Base-by-base conservation (phyloP, 2,329 filamentous ascomycete species). In the Aphanocladium album region DNA sequence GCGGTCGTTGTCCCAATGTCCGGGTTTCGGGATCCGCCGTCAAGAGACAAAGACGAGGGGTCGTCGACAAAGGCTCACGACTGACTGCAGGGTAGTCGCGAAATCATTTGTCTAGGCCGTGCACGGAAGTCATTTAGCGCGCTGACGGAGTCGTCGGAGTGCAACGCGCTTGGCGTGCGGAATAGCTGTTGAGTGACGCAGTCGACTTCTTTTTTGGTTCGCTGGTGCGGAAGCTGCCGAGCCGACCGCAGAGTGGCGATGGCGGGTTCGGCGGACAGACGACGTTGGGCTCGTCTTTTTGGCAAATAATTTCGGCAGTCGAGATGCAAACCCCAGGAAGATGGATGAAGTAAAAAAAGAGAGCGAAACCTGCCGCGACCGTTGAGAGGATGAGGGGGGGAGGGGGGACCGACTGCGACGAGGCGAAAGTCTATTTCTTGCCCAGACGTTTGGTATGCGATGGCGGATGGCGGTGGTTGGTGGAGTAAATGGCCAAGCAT, bases 171-270 rank as follows among this genome's bases (percentile, higher is more conserved):
- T 30, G 5, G 30, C 30, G 27, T 14, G 53, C 53, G 41, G 12
- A 46, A 39, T 39, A 56, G n/a, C 19, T 23, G 25, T 27, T n/a
- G 25, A 21, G 41, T 46, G 53, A 56, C 41, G 53, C 53, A 37
- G 19, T 46, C 41, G 27, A 46, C n/a, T n/a, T n/a, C n/a, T 23
- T 37, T 23, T 30, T 9, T 30, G 30, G 30, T n/a, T 21, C 11
- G 35, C 25, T 19, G 27, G 46, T 56, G 14, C 53, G 53, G 53
- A 56, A 46, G 53, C 27, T 56, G 53, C 53, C 53, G 53, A 56
- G 27, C 39, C 39, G 33, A 39, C 25, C 5, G 25, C 19, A 19
- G 49, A 5, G 49, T 2, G 23, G 30, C n/a, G 49, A 37, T 51
- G 49, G 30, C 30, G 30, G 30, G 30, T 30, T 30, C 30, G 27